Base-by-base conservation (phyloP, 768 basidiomycete genomes). In the Udeniomyces megalosporus region DNA sequence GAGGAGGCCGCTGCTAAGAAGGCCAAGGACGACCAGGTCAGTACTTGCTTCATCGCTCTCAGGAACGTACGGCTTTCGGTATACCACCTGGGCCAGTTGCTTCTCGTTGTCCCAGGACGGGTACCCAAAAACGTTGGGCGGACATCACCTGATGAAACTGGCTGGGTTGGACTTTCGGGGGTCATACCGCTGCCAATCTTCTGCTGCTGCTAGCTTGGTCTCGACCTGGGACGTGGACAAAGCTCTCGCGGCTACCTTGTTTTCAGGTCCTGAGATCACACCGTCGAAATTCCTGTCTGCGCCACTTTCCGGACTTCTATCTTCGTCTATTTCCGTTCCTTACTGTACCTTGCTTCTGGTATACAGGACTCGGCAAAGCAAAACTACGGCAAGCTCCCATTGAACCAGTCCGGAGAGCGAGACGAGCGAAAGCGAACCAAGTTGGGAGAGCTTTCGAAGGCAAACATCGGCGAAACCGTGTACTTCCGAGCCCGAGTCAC, bases 371-470 rank as follows among this genome's bases (percentile, higher is more conserved):
- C 76, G 71, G 83, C 89, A 2, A 74, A 75, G 35, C 80, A 82
- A 50, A 86, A 82, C 74, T 99, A 97, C 72, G 95, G 95, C 54
- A 78, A 80, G 64, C 79, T 91, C 17, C 88, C 92, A 42, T 76
- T 97, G 49, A 85, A 96, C 76, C 88, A 95, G 75, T 96, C 92
- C 28, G 85, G 88, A 72, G 80, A 83, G 35, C 83, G 89, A 58
- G 70, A 72, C 26, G 73, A 75, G 75, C 78, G 79, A 62, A 71
- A 78, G 62, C 81, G 85, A 65, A 78, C 79, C 47, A 78, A 84
- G 68, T 84, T 99, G 67, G 73, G 77, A 22, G 75, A 81, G 20
- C 75, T 97, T 55, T 80, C 79, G 48, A 75, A 80, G 42, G 74
- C 76, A 34, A 77, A 81, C 67, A 81, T 84, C 65, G 89, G 83